A percentile compares a stretch with the other conserved stretches of the same genome.
Evolutionary conservation across 1,284 basidiomycete species (phyloP).

Genomic region (Xerocomus minutiporus): DNA sequence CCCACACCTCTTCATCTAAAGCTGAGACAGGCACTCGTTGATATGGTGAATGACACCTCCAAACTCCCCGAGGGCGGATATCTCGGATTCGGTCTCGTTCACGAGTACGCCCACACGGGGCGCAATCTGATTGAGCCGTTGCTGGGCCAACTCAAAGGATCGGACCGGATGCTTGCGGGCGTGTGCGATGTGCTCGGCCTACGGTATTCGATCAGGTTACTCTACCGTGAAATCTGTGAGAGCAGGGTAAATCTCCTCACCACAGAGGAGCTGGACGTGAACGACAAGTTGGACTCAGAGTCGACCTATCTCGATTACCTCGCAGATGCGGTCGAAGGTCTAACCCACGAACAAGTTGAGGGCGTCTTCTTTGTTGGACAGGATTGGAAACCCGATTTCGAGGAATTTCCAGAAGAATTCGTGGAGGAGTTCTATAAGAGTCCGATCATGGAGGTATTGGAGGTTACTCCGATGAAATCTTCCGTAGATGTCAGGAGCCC

Average conservation of each 20-base stretch:
- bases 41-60: conserved; percentile 34
- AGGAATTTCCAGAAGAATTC: not conserved
- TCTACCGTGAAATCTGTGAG: not conserved
- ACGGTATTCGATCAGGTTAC: not conserved
- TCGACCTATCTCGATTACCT: not conserved
- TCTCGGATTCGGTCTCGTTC: conserved; percentile 10
- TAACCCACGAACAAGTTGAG: conserved; percentile 19
- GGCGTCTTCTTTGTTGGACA: not conserved
- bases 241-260: conserved; percentile 6
- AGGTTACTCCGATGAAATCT: conserved; percentile 10
- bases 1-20: not conserved
- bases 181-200: conserved; percentile 5
- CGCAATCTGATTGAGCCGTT: not conserved
- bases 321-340: not conserved
- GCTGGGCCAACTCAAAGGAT: conserved; percentile 11
- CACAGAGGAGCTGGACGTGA: conserved; percentile 12
- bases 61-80: conserved; percentile 6
- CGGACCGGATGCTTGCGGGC: conserved; percentile 39
- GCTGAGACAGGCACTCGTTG: conserved; percentile 20
- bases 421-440: not conserved
- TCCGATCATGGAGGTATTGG: conserved; percentile 9
- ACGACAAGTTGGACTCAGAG: not conserved
- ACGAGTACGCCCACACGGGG: conserved; percentile 6
- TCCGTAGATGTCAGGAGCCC: not conserved
- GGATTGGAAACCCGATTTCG: not conserved